These are phyloP conservation scores for Venturia pyrina DNA, from an alignment of 2,329 filamentous ascomycete genomes.

Conservation along the genomic window DNA sequence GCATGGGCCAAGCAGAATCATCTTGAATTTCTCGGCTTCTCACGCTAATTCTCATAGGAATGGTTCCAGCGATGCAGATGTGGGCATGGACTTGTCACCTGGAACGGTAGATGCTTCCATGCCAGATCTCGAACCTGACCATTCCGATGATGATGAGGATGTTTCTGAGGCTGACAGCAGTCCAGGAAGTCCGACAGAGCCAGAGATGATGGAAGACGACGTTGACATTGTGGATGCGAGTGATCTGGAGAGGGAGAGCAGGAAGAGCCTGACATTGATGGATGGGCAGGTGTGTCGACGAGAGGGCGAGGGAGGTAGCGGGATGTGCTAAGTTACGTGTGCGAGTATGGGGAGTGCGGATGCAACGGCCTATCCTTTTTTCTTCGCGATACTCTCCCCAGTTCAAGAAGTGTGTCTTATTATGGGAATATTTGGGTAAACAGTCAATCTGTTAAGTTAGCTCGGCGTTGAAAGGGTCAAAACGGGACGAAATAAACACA, in stretches of 20 bases:
- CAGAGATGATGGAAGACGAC: conserved; percentile 22
- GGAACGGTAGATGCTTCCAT: conserved; percentile 36
- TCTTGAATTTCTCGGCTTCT: background rate
- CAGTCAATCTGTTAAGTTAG: background rate
- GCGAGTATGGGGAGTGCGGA: background rate
- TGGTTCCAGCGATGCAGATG: conserved; percentile 13
- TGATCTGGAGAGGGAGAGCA: conserved; percentile 21
- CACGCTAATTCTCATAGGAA: background rate
- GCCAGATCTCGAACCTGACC: conserved; percentile 40
- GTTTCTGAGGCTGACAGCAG: conserved; percentile 23
- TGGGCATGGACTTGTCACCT: conserved; percentile 31
- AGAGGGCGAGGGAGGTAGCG: background rate
- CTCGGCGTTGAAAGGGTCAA: background rate
- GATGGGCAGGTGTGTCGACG: background rate
- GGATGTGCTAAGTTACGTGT: conserved; percentile 5
- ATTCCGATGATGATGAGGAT: conserved; percentile 39
- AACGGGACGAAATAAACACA: background rate
- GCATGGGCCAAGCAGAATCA: background rate
- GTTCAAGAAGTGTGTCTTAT: background rate
- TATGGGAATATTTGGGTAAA: conserved; percentile 4
- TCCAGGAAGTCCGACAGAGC: conserved; percentile 19
- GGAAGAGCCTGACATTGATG: background rate
- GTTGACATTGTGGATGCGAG: conserved; percentile 23
- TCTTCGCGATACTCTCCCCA: background rate
- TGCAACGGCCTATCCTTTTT: background rate